Base-by-base conservation (phyloP, 2,329 filamentous ascomycete species). In the Claviceps sp. region DNA sequence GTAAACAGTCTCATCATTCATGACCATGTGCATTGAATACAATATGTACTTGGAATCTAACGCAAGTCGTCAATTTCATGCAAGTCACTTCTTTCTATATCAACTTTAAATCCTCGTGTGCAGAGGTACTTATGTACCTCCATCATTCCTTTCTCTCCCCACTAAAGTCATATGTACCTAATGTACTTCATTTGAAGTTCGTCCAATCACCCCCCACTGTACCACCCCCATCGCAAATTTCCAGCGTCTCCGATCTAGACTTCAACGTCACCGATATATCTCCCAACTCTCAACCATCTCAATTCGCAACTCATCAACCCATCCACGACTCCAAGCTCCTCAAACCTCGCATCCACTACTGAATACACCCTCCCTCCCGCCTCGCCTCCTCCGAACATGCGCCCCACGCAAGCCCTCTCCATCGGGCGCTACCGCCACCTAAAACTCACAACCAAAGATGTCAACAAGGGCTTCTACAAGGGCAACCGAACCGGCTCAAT, bases 401-500 rank as follows among this genome's bases (percentile, higher is more conserved):
- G 80, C 66, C 79, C 86, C 52, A 87, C 86, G 16, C 74, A 79
- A 62, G 67, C 72, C 57, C 82, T 95, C 62, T 76, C 78, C 60
- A 72, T 81, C 62, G 72, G 81, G 65, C 78, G 79, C 53, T 78
- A 89, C 62, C 79, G 83, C 69, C 89, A 91, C 64, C 74, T 90
- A 54, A 77, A 78, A 50, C 79, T 98, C 63, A 96, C 88, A 13
- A 95, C 91, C 59, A 98, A 98, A 72, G 84, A 93, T 70, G 84
- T 91, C 66, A 87, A 85, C 67, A 88, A 89, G 65, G 91, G 90
- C 60, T 98, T 84, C 80, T 98, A 98, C 81, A 97, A 97, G 77
- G 93, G 93, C 65, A 96, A 86, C 62, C 78, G 90, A 47, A 85
- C 89, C 1, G 93, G 93, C 1, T 82, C 86, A 43, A 89, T 94